phyloP scores from a whole-genome alignment of 352 stramenopile genomes.

The Pythium aristosporum region DNA sequence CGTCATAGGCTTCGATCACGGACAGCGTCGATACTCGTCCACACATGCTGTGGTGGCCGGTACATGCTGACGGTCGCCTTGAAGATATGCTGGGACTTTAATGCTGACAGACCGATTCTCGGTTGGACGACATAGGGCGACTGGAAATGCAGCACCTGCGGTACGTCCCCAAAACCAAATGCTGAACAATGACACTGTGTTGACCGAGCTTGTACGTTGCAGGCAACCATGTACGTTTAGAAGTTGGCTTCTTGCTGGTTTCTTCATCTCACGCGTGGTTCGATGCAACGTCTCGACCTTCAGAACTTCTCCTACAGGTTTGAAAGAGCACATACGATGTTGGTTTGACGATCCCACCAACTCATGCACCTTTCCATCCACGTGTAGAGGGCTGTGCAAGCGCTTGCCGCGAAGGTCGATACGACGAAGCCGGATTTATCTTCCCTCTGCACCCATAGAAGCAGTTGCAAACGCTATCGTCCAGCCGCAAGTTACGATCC shows the following conservation, averaged over 20 bases:
- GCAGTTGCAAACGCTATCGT: neutral
- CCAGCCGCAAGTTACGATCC: neutral
- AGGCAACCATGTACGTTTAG: conserved; percentile 25
- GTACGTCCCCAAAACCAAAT: conserved; percentile 26
- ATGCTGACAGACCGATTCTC: conserved; percentile 14
- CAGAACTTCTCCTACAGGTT: conserved; percentile 76
- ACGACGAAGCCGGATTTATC: conserved; percentile 60
- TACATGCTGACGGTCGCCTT: conserved; percentile 23
- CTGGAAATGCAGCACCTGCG: conserved; percentile 78
- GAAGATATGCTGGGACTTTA: conserved; percentile 8
- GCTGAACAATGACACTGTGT: neutral
- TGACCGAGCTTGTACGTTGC: neutral
- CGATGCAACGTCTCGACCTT: conserved; percentile 2
- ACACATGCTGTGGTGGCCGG: conserved; percentile 82
- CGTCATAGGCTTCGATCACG: neutral
- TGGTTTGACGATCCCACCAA: neutral
- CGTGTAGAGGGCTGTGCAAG: conserved; percentile 54
- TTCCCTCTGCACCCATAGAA: conserved; percentile 24
- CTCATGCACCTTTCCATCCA: neutral
- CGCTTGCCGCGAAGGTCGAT: conserved; percentile 55
- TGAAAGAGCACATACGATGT: neutral
- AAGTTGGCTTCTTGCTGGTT: neutral
- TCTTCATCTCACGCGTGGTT: neutral
- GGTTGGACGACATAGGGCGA: conserved; percentile 41
- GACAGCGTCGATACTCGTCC: conserved; percentile 19